Evolutionary conservation across 73 alveolate species (phyloP), one percentile per base, ranked within the genome.

Genomic region (Uronychia setigera): DNA sequence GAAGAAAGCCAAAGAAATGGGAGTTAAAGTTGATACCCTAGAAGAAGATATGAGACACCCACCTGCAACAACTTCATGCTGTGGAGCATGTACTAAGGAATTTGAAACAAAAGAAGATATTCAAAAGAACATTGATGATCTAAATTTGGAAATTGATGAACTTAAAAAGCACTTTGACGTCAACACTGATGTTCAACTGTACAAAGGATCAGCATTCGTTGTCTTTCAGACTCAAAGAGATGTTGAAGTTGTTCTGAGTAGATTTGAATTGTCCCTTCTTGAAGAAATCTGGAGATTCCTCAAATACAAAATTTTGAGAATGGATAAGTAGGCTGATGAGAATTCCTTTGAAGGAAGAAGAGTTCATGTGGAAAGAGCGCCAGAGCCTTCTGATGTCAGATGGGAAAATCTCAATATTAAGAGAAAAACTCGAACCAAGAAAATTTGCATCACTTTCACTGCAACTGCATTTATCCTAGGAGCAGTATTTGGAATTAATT

Each of bases 371-470:
- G 85, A 78, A 58, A 81, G 92, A 78, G 96, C 98, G 0, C 95
- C 98, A 13, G 96, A 94, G 82, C 98, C 98, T 19, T 84, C 95
- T 33, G 98, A 94, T 81, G 91, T 94, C 26, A 88, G 35, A 74
- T 94, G 98, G 98, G 96, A 91, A 58, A 91, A 94, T 67, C 77
- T 94, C 26, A 87, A 79, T 35, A 80, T 84, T 28, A 67, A 67
- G 5, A 29, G 80, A 35, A 32, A 32, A 32, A 75, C n/a, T 30
- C 87, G 88, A 58, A 32, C 84, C 77, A 60, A 81, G 33, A 91
- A 88, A 32, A 57, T 79, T 27, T 5, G 83, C 28, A 28, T 58
- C 26, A 92, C 96, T 0, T 93, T 76, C 33, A 9, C 80, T 0
- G 76, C 88, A 1, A 87, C 96, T 14, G 78, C 81, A 9, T 13